phyloP scores from a whole-genome alignment of 805 yeast species.

The Sugiyamaella mastotermitis region DNA sequence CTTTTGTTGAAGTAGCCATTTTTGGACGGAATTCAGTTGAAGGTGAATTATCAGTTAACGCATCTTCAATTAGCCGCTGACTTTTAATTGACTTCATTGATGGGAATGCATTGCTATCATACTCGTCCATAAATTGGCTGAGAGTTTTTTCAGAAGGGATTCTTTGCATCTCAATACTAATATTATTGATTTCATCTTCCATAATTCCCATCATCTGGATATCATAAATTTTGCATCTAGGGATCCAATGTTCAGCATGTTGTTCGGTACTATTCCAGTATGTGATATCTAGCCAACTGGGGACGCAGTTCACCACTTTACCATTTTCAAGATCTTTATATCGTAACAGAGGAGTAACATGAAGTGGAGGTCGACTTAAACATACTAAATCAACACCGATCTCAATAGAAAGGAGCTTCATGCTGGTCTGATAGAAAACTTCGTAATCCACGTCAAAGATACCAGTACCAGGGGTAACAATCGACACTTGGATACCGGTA shows the following conservation, averaged over 20 bases:
- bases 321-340: constrained; percentile 30
- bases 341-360: constrained; percentile 83
- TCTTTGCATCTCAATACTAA: constrained; percentile 54
- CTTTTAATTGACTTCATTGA: constrained; percentile 18
- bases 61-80: constrained; percentile 21
- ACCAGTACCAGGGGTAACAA: constrained; percentile 91
- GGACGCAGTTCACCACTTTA: constrained; percentile 57
- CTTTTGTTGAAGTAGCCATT: no score
- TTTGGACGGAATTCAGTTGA: constrained; percentile 24
- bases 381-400: constrained; percentile 85
- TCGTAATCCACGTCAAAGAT: constrained; percentile 85
- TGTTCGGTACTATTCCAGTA: constrained; percentile 66
- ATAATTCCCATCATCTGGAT: constrained; percentile 97
- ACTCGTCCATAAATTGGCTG: constrained; percentile 56
- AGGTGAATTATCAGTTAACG: constrained; percentile 24
- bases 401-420: constrained; percentile 69
- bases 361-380: constrained; percentile 84
- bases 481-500: constrained; percentile 82
- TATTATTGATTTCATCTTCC: constrained; percentile 77
- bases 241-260: constrained; percentile 61
- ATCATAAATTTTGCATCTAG: constrained; percentile 89
- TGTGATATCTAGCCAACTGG: constrained; percentile 93
- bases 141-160: constrained; percentile 34
- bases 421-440: constrained; percentile 66
- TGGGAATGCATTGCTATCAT: constrained; percentile 55